Evolutionary conservation across 108 stramenopile genomes (phyloP).

Genomic region (Ochromonas danica): DNA sequence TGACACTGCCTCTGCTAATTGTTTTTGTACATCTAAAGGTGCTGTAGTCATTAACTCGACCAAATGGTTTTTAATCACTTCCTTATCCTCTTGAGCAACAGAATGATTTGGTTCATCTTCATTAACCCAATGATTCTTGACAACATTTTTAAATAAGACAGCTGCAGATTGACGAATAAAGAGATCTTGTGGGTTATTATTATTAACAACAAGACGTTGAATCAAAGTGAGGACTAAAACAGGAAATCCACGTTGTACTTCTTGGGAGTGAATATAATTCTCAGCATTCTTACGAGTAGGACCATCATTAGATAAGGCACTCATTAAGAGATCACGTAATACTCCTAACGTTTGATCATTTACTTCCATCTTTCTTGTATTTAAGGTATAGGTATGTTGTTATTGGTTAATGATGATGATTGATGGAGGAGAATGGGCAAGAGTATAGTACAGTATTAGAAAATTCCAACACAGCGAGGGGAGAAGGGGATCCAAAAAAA

Average conservation of each 20-base stretch:
- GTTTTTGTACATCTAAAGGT: conserved; percentile 81
- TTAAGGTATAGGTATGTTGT: too few species aligned
- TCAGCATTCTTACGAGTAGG: background rate
- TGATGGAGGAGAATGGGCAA: too few species aligned
- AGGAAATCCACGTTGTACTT: background rate
- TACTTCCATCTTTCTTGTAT: background rate
- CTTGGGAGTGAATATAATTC: background rate
- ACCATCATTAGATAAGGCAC: background rate
- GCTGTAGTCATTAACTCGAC: conserved; percentile 90
- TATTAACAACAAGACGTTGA: background rate
- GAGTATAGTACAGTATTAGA: too few species aligned
- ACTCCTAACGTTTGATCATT: background rate
- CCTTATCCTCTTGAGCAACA: conserved; percentile 65
- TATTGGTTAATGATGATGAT: background rate
- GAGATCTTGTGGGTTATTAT: background rate
- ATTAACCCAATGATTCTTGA: conserved; percentile 88
- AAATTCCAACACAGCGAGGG: too few species aligned
- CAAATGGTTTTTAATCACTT: conserved; percentile 79
- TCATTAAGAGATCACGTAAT: background rate
- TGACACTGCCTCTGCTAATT: conserved; percentile 85
- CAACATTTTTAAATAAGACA: conserved; percentile 92
- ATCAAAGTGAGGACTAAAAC: background rate
- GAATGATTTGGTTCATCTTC: conserved; percentile 55
- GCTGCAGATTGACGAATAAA: conserved; percentile 61
- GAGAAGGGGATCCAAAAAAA: too few species aligned